Conservation (phyloP, 805 yeast genomes). For the Pichia cephalocereana region DNA sequence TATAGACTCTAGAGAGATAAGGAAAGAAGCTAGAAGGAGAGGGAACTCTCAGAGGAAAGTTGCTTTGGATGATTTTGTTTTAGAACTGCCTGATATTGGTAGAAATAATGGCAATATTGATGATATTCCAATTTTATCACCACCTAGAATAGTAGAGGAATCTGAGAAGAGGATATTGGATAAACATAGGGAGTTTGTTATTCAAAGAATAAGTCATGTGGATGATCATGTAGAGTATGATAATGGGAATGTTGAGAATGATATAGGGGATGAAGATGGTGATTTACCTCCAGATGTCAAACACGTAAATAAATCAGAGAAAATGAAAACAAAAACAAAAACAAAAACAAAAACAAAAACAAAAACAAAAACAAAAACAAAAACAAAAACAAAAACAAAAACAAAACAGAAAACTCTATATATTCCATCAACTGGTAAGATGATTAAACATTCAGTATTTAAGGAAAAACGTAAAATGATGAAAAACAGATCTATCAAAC, state of each 20-base stretch:
- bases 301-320: no score
- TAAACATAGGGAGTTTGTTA: not conserved
- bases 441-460: not conserved
- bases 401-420: not conserved
- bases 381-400: no score
- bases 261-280: no score
- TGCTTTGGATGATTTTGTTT: constrained; percentile 19
- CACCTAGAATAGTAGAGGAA: not conserved
- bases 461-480: not conserved
- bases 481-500: constrained; percentile 9
- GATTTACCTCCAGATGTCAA: no score
- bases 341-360: not conserved
- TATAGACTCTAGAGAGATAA: constrained; percentile 14
- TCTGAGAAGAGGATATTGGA: not conserved
- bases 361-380: not conserved
- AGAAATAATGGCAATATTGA: not conserved
- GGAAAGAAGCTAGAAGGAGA: constrained; percentile 23
- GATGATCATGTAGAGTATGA: no score
- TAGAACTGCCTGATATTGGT: constrained; percentile 11
- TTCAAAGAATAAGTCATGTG: not conserved
- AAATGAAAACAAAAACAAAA: no score
- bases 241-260: no score
- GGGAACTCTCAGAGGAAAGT: constrained; percentile 23
- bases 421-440: not conserved
- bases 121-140: not conserved